Percentiles rank a stretch among this genome's conserved stretches.
phyloP scores from a whole-genome alignment of 495 filamentous ascomycete species.

The Pseudevernia furfuracea region DNA sequence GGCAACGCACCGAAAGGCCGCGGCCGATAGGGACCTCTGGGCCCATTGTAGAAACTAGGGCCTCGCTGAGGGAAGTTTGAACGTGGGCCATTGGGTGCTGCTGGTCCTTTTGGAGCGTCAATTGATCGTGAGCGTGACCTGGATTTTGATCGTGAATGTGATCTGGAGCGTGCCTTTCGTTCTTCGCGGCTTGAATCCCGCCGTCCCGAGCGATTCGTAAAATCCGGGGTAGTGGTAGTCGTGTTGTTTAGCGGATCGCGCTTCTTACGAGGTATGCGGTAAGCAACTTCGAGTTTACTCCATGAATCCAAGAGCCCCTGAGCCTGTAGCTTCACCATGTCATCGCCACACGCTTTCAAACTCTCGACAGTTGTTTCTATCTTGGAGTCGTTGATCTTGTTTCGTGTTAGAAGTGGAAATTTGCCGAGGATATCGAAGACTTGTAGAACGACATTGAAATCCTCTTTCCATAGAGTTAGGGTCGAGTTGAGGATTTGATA shows the following conservation, averaged over 20 bases:
- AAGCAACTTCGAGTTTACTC: constrained; percentile 85
- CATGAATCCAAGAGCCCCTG: constrained; percentile 69
- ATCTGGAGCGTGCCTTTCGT: constrained; percentile 36
- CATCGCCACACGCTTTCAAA: constrained; percentile 60
- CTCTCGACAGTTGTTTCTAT: constrained; percentile 78
- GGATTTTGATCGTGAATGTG: constrained; percentile 44
- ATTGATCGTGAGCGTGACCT: constrained; percentile 46
- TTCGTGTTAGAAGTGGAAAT: constrained; percentile 85
- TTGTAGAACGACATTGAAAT: constrained; percentile 80
- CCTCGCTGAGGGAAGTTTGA: constrained; percentile 57
- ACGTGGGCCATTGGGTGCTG: constrained; percentile 59
- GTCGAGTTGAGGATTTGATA: constrained; percentile 89
- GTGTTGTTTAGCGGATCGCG: constrained; percentile 46
- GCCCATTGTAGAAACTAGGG: constrained; percentile 48
- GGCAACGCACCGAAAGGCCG: constrained; percentile 55
- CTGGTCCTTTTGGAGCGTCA: constrained; percentile 46
- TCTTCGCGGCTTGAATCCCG: constrained; percentile 59
- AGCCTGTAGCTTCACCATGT: constrained; percentile 65
- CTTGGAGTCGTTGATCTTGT: constrained; percentile 95
- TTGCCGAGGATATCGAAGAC: constrained; percentile 82
- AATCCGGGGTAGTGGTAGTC: constrained; percentile 34
- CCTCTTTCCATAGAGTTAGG: constrained; percentile 74
- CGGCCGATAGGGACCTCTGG: constrained; percentile 48
- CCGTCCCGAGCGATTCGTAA: constrained; percentile 57
- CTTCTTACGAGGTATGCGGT: constrained; percentile 85